Percentiles rank a stretch among this genome's conserved stretches.
Evolutionary conservation across 169 alveolate species (phyloP).

Genomic region (Plasmodium vinckei): DNA sequence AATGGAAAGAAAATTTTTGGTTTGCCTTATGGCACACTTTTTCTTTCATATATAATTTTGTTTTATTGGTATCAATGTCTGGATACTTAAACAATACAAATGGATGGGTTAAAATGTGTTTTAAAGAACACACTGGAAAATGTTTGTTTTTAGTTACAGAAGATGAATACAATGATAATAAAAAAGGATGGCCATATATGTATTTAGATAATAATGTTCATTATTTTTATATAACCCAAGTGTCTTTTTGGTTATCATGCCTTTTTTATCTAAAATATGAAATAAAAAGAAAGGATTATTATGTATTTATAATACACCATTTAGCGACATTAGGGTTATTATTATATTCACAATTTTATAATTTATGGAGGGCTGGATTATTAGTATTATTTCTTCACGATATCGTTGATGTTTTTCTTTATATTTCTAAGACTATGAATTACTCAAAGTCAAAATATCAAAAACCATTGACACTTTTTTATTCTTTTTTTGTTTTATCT

Average conservation of each 20-base stretch:
- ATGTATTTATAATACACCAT: slow-evolving; percentile 58
- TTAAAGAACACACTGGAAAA: slow-evolving; percentile 68
- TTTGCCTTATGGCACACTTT: slow-evolving; percentile 71
- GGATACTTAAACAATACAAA: slow-evolving; percentile 45
- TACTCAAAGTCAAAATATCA: slow-evolving; percentile 51
- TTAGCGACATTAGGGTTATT: slow-evolving; percentile 40
- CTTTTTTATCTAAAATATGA: slow-evolving; percentile 73
- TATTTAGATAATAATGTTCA: slow-evolving; percentile 41
- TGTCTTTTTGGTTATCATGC: slow-evolving; percentile 70
- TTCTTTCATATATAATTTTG: slow-evolving; percentile 44
- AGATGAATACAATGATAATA: slow-evolving; percentile 72
- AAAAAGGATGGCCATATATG: slow-evolving; percentile 78
- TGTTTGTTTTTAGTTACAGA: slow-evolving; percentile 75
- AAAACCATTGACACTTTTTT: slow-evolving; percentile 13
- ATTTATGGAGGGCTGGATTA: slow-evolving; percentile 74
- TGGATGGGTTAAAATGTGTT: slow-evolving; percentile 72
- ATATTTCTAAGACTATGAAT: slow-evolving; percentile 74
- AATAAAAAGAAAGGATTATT: slow-evolving; percentile 74
- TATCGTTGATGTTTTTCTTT: slow-evolving; percentile 83
- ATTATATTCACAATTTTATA: slow-evolving; percentile 36
- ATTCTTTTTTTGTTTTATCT: slow-evolving; percentile 59
- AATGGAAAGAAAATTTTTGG: slow-evolving; percentile 77
- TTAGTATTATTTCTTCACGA: slow-evolving; percentile 80
- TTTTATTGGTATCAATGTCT: slow-evolving; percentile 49
- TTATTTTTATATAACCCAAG: slow-evolving; percentile 51